Base-by-base conservation (phyloP, 768 basidiomycete species). In the Auricularia cornea region DNA sequence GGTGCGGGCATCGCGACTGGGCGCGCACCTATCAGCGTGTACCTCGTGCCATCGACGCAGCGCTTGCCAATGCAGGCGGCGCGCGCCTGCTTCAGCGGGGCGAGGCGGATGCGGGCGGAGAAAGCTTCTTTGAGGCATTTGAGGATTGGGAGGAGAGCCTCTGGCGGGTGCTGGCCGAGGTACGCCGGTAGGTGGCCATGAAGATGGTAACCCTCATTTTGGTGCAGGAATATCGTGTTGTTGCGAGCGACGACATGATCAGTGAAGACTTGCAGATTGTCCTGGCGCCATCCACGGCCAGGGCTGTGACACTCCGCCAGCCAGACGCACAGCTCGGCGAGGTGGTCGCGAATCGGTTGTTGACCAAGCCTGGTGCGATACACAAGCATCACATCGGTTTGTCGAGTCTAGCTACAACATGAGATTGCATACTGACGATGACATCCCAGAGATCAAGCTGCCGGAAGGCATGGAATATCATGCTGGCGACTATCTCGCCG, bases 1-100 rank as follows among this genome's bases (percentile, higher is more conserved):
- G 81, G 2, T 80, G 79, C 65, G 81, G 81, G 5, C 78, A 83
- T 68, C 72, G 72, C 52, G 81, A 83, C 65, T 83, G 81, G 81
- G 74, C 73, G 18, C 67, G 72, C 44, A 81, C 80, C 2, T 83
- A 74, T 69, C 80, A 81, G 68, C 74, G 76, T 18, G 76, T 83
- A 28, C 81, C 81, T 2, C 74, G 31, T 31, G 66, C 78, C 5
- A 69, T 77, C 62, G 80, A 81, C 67, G 69, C 70, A n/a, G 62
- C 72, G 23, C 72, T 78, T 26, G 70, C 68, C 35, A 70, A 70
- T 56, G 68, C 64, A 16, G 80, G 81, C 1, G 80, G 67, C 4
- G 69, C 68, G 61, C 67, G 78, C 20, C 69, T 83, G 12, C 54
- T 77, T 8, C 64, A 69, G 6, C 72, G 78, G 28, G 79, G 79